These are phyloP conservation scores for Chaetomium fimeti DNA, from an alignment of 495 filamentous ascomycete genomes.

Conservation along the genomic window DNA sequence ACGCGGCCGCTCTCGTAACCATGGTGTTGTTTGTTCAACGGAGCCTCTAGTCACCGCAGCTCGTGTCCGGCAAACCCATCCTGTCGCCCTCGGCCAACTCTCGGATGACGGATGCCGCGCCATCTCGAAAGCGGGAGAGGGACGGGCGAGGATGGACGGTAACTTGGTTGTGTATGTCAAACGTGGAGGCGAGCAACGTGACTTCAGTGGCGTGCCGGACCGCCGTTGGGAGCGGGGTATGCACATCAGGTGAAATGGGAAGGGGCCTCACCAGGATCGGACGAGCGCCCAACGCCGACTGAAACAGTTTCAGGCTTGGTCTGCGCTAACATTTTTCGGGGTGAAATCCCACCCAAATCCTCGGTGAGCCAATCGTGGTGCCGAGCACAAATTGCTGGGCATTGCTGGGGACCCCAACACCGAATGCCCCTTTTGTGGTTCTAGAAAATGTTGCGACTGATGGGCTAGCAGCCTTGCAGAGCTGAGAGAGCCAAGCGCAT, in stretches of 20 bases:
- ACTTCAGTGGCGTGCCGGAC: slow-evolving; percentile 15
- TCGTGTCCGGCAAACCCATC: slow-evolving; percentile 16
- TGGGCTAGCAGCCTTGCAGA: too few relatives aligned
- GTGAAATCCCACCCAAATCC: slow-evolving; percentile 9
- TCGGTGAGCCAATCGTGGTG: slow-evolving; percentile 16
- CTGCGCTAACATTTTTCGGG: slow-evolving; percentile 11
- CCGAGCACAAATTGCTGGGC: slow-evolving; percentile 1
- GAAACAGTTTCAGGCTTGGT: slow-evolving; percentile 28
- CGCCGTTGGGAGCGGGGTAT: slow-evolving; percentile 24
- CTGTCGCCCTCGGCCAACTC: slow-evolving; percentile 1
- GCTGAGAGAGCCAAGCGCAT: not conserved
- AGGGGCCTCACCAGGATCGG: slow-evolving; percentile 23
- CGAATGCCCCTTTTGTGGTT: not conserved
- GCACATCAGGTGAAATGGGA: slow-evolving; percentile 24
- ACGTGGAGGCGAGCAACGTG: not conserved
- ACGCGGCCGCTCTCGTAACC: slow-evolving; percentile 10
- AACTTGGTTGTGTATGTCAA: not conserved
- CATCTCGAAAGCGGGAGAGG: not conserved
- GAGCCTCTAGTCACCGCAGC: slow-evolving; percentile 16
- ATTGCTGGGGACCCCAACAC: not conserved
- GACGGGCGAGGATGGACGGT: not conserved
- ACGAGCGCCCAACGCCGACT: slow-evolving; percentile 19
- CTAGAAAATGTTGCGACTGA: too few relatives aligned
- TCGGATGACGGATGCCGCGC: slow-evolving; percentile 10
- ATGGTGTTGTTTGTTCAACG: slow-evolving; percentile 17